A percentile compares a stretch with the other conserved stretches of the same genome.
Evolutionary conservation across 768 basidiomycete species (phyloP).

Genomic region (Cystobasidium tubakii): DNA sequence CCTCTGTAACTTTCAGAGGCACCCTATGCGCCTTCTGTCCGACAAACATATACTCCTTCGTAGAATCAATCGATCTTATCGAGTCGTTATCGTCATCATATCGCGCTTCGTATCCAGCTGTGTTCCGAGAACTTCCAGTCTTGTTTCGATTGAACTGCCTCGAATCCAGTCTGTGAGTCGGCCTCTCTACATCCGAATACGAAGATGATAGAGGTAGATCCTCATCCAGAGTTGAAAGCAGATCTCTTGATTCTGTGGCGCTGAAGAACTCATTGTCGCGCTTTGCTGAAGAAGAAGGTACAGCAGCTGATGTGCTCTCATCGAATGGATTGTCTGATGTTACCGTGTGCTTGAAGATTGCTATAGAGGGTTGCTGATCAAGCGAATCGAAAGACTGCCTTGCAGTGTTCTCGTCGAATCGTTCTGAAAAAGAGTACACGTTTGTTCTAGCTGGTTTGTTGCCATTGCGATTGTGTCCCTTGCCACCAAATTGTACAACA

Average conservation of each 20-base stretch:
- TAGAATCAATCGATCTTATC: conserved; percentile 15
- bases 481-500: neutral
- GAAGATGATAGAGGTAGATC: conserved; percentile 6
- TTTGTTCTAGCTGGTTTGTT: neutral
- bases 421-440: neutral
- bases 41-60: conserved; percentile 11
- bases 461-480: neutral
- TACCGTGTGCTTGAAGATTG: neutral
- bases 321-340: conserved; percentile 17
- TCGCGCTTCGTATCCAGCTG: neutral
- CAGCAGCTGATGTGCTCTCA: neutral
- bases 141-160: conserved; percentile 1
- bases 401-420: conserved; percentile 10
- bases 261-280: neutral
- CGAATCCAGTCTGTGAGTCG: conserved; percentile 8
- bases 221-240: conserved; percentile 2
- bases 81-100: neutral
- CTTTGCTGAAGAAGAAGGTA: neutral
- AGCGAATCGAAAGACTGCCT: conserved; percentile 6
- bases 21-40: conserved; percentile 12
- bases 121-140: neutral
- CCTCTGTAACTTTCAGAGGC: neutral
- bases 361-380: neutral
- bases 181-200: conserved; percentile 7
- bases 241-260: neutral